Evolutionary conservation across 2,329 filamentous ascomycete genomes (phyloP), one percentile per base, ranked within the genome.

Genomic region (Arthroderma sp.): DNA sequence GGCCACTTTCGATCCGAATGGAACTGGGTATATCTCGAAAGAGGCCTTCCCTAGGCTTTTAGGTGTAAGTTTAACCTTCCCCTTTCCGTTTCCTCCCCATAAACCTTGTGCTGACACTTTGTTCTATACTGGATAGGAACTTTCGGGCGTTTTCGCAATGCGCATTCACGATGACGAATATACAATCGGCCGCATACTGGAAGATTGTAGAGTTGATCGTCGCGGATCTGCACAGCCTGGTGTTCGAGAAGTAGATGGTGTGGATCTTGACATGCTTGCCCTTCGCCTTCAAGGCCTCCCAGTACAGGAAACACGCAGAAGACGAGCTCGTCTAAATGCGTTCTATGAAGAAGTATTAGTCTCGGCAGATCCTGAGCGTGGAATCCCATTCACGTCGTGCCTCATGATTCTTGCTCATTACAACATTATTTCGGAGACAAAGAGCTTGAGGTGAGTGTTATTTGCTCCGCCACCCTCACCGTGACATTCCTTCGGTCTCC

Each of bases 341-440:
- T 98, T 98, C 63, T 98, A 86, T 57, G 88, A 96, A 63, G 93
- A 98, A 66, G 84, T 96, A 15, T 78, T 96, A 62, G 86, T 95
- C 4, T 89, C 87, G 4, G 86, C 88, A 4, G 88, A 98, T 61
- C 83, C 82, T 1, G 85, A 93, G 56, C 77, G 78, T 50, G 91
- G 91, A 40, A 93, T 98, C 48, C 82, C 85, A 0, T 98, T 98
- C 62, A 91, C 86, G 3, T 81, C 83, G 5, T 82, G 95, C 22
- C 72, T 98, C 42, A 91, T 98, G 83, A 93, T 94, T 49, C 72
- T 98, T 46, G 89, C 93, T 31, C 91, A 98, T 64, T 94, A 98
- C 72, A 98, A 96, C 57, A 87, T 98, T 57, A 98, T 98, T 61
- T 94, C 82, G 53, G 91, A 98, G 64, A 95, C 83, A 69, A 95